These are phyloP conservation scores for Nakaseomyces nivariensis DNA, from an alignment of 1,139 yeast genomes.

Conservation along the genomic window DNA sequence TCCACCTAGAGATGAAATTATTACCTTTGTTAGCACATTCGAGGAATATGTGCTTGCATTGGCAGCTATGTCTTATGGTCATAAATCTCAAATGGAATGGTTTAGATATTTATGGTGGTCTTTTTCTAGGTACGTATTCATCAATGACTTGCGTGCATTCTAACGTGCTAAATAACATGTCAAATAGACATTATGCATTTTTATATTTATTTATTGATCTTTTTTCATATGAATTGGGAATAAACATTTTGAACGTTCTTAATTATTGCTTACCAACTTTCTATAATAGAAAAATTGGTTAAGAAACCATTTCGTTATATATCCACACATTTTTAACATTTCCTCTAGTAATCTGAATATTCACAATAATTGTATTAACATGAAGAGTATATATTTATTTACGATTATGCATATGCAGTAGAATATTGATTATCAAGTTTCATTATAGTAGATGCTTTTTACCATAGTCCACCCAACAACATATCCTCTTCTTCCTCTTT, in stretches of 20 bases:
- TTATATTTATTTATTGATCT: not conserved
- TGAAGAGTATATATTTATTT: too few relatives aligned
- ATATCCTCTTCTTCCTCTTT: constrained; percentile 32
- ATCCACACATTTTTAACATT: too few relatives aligned
- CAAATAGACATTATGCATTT: not conserved
- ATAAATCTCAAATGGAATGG: constrained; percentile 90
- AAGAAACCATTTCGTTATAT: too few relatives aligned
- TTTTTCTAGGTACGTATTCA: constrained; percentile 52
- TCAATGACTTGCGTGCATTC: constrained; percentile 45
- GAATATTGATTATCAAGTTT: not conserved
- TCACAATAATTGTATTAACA: too few relatives aligned
- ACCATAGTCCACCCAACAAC: constrained; percentile 29
- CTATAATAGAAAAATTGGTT: too few relatives aligned
- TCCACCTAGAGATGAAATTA: not conserved
- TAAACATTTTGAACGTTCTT: too few relatives aligned
- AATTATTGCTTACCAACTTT: too few relatives aligned
- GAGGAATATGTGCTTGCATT: constrained; percentile 50
- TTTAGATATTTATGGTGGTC: constrained; percentile 84
- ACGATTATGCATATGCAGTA: not conserved
- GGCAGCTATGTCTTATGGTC: constrained; percentile 77
- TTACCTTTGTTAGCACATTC: constrained; percentile 26
- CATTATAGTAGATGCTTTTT: not conserved
- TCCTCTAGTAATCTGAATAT: too few relatives aligned
- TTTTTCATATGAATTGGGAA: too few relatives aligned
- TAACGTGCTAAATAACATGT: not conserved